Conservation (phyloP, 768 basidiomycete species). For the Macrocybe gigantea region DNA sequence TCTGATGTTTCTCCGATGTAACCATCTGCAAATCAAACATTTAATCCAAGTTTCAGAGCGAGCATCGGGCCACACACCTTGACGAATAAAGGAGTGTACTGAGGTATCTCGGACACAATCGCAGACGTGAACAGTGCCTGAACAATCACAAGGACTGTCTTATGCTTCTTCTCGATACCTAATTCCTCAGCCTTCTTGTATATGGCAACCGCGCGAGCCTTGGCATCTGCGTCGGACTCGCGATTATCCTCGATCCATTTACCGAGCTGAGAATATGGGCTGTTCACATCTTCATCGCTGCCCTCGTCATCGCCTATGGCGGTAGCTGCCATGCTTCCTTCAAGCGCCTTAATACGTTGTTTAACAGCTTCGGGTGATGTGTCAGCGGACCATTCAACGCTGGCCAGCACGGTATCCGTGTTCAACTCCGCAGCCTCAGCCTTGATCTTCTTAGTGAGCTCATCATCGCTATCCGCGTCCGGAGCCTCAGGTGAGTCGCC, state of each 20-base stretch:
- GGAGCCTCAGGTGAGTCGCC: slow-evolving; percentile 30
- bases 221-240: slow-evolving; percentile 37
- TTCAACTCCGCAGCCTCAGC: slow-evolving; percentile 80
- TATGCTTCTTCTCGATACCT: slow-evolving; percentile 94
- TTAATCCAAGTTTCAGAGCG: background rate
- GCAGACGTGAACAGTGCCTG: slow-evolving; percentile 80
- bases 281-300: slow-evolving; percentile 81
- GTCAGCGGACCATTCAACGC: slow-evolving; percentile 90
- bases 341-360: slow-evolving; percentile 70
- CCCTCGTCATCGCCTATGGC: slow-evolving; percentile 74
- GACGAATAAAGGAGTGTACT: slow-evolving; percentile 63
- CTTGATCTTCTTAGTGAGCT: slow-evolving; percentile 86
- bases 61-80: slow-evolving; percentile 48
- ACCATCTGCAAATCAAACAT: slow-evolving; percentile 51
- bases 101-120: slow-evolving; percentile 56
- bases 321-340: slow-evolving; percentile 47
- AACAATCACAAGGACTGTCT: slow-evolving; percentile 74
- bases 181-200: slow-evolving; percentile 88
- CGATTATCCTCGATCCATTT: slow-evolving; percentile 79
- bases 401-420: slow-evolving; percentile 48
- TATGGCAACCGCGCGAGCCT: slow-evolving; percentile 57
- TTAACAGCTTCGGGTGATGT: slow-evolving; percentile 87
- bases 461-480: slow-evolving; percentile 82
- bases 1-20: slow-evolving; percentile 92
- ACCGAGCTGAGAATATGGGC: slow-evolving; percentile 80